A percentile compares a stretch with the other conserved stretches of the same genome.
Conservation (phyloP, 306 rosid species). For the Malus orientalis region DNA sequence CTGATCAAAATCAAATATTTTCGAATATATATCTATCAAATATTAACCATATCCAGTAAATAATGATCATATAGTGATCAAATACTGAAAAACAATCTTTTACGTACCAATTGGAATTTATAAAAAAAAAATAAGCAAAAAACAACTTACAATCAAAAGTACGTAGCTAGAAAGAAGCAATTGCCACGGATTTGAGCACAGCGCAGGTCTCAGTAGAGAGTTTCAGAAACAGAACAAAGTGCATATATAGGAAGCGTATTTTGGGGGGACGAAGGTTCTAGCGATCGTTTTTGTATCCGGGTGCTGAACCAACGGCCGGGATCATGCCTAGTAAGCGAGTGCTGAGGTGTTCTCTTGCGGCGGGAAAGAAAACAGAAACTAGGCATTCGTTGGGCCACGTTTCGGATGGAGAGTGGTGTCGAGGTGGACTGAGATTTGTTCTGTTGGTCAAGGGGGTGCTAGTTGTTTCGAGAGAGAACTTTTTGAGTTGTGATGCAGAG, state of each 20-base stretch:
- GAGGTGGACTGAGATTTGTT: background rate
- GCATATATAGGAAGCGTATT: background rate
- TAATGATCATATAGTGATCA: background rate
- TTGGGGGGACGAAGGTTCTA: constrained; percentile 2
- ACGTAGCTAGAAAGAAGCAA: background rate
- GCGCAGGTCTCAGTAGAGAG: background rate
- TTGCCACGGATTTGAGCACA: background rate
- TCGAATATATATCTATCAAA: no score
- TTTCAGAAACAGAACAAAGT: no score
- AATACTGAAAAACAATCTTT: background rate
- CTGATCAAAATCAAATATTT: background rate
- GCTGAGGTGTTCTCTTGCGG: background rate
- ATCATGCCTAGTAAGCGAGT: background rate
- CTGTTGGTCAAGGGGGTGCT: background rate
- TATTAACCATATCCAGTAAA: no score
- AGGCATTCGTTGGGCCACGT: background rate
- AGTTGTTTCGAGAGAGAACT: background rate
- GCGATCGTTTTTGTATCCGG: background rate
- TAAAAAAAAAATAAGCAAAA: no score
- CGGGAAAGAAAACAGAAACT: background rate
- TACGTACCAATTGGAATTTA: background rate
- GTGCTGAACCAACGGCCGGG: background rate
- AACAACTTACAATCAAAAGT: background rate
- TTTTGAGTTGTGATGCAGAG: background rate
- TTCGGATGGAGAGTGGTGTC: background rate